Conservation (phyloP, 2,329 filamentous ascomycete genomes). For the Trichoderma atrobrunneum region DNA sequence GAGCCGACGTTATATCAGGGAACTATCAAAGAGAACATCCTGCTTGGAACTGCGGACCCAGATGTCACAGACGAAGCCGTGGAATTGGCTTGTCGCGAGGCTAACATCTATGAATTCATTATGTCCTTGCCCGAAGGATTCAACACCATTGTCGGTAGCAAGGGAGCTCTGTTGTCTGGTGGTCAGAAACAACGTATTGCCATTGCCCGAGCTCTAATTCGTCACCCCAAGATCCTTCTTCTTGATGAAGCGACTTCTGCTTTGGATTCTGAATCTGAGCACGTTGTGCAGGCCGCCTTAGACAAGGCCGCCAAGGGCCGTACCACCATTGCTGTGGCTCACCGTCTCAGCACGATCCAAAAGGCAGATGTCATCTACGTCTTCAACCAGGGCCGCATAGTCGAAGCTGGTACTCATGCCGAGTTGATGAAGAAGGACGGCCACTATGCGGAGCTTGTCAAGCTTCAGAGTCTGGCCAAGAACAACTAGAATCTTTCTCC, state of each 20-base stretch:
- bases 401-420: constrained; percentile 77
- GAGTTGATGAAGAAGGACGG: constrained; percentile 69
- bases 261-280: constrained; percentile 17
- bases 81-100: constrained; percentile 77
- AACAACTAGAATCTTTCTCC: constrained; percentile 24
- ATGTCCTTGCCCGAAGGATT: constrained; percentile 61
- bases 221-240: constrained; percentile 17
- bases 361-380: constrained; percentile 95
- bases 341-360: constrained; percentile 82
- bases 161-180: constrained; percentile 41
- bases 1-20: constrained; percentile 95
- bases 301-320: constrained; percentile 30
- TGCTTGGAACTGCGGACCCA: constrained; percentile 69
- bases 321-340: constrained; percentile 19
- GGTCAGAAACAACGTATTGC: constrained; percentile 21
- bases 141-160: constrained; percentile 19
- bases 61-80: constrained; percentile 70
- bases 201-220: constrained; percentile 19
- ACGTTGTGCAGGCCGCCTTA: constrained; percentile 18
- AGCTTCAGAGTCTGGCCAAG: constrained; percentile 74
- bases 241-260: constrained; percentile 20
- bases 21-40: constrained; percentile 84
- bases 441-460: constrained; percentile 75
- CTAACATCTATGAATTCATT: constrained; percentile 92
- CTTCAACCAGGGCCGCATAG: constrained; percentile 85